Percentiles rank a stretch among this genome's conserved stretches.
Conservation (phyloP, 768 basidiomycete species). For the Chlorophyllum brunneum region DNA sequence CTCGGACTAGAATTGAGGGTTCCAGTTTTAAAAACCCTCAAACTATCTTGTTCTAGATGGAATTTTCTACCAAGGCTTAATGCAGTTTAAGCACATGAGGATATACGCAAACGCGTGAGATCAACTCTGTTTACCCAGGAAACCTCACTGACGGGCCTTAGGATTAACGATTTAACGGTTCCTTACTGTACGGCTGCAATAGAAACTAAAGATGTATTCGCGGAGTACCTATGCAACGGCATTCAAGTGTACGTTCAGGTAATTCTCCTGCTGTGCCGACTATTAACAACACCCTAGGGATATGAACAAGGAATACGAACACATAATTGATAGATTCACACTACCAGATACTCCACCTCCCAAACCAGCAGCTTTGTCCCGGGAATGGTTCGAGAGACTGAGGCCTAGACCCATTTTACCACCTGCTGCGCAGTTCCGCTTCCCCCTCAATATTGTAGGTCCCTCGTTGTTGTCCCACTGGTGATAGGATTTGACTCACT, state of each 20-base stretch:
- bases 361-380: constrained; percentile 36
- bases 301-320: constrained; percentile 51
- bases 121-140: background rate
- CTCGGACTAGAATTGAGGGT: background rate
- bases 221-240: constrained; percentile 49
- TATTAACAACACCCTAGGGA: constrained; percentile 34
- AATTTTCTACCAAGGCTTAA: constrained; percentile 72
- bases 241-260: constrained; percentile 50
- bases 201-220: constrained; percentile 64
- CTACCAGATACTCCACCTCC: constrained; percentile 42
- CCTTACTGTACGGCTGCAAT: constrained; percentile 80
- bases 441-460: constrained; percentile 72
- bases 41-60: constrained; percentile 39
- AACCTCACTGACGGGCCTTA: constrained; percentile 19
- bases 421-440: constrained; percentile 52
- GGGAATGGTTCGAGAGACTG: constrained; percentile 40
- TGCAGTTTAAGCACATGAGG: constrained; percentile 60
- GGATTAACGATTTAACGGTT: constrained; percentile 74
- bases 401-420: constrained; percentile 48
- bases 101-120: constrained; percentile 82
- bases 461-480: background rate
- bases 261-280: background rate
- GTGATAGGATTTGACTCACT: background rate
- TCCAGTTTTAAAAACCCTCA: background rate
- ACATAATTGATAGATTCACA: constrained; percentile 51